Percentiles rank a stretch among this genome's conserved stretches.
phyloP scores from a whole-genome alignment of 108 stramenopile genomes.

The Nitzschia putrida region DNA sequence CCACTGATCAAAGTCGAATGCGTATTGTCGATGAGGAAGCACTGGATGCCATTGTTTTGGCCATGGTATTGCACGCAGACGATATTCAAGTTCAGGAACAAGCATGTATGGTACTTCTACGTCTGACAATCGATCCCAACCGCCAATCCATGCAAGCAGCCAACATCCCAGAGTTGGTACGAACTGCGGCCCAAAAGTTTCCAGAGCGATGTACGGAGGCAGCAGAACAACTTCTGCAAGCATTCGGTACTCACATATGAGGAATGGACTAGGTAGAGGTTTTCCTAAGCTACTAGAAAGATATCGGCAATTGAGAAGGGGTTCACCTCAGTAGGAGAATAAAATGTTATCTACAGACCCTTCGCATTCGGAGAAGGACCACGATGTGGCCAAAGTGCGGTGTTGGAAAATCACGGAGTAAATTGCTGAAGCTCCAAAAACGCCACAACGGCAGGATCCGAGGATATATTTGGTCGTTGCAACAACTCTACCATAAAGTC shows the following conservation, averaged over 20 bases:
- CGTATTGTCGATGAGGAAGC: conserved; percentile 66
- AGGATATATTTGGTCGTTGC: conserved; percentile 30
- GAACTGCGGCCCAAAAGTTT: conserved; percentile 46
- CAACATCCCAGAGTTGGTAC: conserved; percentile 57
- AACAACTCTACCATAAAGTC: conserved; percentile 45
- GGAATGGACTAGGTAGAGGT: too few species aligned
- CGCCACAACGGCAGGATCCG: conserved; percentile 28
- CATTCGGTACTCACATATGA: not conserved
- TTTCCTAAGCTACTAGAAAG: too few species aligned
- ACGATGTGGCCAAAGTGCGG: too few species aligned
- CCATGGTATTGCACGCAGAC: conserved; percentile 70
- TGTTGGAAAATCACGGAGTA: too few species aligned
- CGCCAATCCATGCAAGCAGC: conserved; percentile 55
- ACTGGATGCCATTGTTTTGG: conserved; percentile 71
- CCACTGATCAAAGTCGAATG: conserved; percentile 50
- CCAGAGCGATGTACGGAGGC: conserved; percentile 54
- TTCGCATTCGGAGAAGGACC: too few species aligned
- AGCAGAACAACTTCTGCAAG: conserved; percentile 21
- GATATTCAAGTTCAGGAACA: conserved; percentile 55
- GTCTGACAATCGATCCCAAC: conserved; percentile 56
- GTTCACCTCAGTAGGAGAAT: too few species aligned
- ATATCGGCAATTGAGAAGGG: too few species aligned
- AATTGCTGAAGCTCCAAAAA: conserved; percentile 37
- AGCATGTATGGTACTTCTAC: conserved; percentile 55
- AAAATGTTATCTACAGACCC: too few species aligned